These are phyloP conservation scores for Aphanomyces euteiches DNA, from an alignment of 352 stramenopile species.

Conservation along the genomic window DNA sequence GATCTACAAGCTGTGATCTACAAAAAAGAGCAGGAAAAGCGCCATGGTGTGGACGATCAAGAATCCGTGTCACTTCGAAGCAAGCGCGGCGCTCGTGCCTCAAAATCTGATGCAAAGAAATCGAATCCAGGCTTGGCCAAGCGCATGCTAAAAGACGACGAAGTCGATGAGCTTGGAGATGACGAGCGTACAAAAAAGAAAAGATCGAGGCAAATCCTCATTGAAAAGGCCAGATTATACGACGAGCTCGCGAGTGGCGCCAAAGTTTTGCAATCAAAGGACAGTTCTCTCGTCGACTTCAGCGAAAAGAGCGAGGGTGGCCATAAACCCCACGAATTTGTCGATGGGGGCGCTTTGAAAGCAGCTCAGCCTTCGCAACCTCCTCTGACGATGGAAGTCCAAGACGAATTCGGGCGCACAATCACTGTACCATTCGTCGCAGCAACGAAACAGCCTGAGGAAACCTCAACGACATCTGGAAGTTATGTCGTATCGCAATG, in stretches of 20 bases:
- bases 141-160: constrained; percentile 51
- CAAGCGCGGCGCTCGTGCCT: constrained; percentile 1
- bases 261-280: neutral
- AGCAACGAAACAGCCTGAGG: constrained; percentile 33
- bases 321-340: constrained; percentile 29
- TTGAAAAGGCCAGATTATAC: constrained; percentile 71
- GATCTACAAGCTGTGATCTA: constrained; percentile 81
- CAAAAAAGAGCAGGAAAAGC: constrained; percentile 72
- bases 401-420: constrained; percentile 60
- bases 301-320: constrained; percentile 34
- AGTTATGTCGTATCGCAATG: constrained; percentile 80
- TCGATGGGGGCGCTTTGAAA: neutral
- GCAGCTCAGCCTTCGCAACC: neutral
- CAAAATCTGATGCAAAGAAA: constrained; percentile 27
- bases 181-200: constrained; percentile 59
- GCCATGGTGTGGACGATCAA: constrained; percentile 50
- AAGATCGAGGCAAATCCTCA: constrained; percentile 57
- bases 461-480: constrained; percentile 26
- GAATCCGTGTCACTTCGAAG: constrained; percentile 45
- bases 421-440: constrained; percentile 43
- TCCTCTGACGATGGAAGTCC: constrained; percentile 38
- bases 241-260: constrained; percentile 55
- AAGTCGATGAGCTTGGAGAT: constrained; percentile 44
- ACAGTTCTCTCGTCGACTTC: constrained; percentile 61
- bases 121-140: constrained; percentile 60